Evolutionary conservation across 2,329 filamentous ascomycete species (phyloP), one percentile per base, ranked within the genome.

Genomic region (Lecanicillium sp.): DNA sequence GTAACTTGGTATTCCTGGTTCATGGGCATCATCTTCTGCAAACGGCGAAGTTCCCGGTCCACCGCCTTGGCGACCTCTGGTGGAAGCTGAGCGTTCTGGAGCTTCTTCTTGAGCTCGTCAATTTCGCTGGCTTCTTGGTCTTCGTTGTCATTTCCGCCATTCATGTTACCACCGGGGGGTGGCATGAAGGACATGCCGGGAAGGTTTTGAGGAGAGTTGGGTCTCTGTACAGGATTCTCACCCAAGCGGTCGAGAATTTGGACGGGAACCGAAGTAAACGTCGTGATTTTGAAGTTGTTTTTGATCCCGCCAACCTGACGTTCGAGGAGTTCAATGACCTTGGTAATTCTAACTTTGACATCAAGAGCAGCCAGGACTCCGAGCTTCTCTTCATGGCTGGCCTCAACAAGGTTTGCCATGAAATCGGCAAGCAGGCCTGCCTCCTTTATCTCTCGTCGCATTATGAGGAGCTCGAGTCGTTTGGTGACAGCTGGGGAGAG

Each of bases 1-100:
- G 87, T 89, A 11, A 98, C 91, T 53, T 93, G 88, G 61, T 96
- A 96, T 61, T 98, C 93, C 30, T 94, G 91, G 62, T 97, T 93
- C 43, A 88, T 88, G 0, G 93, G 90, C 60, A 89, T 90, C 88
- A 97, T 97, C 71, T 95, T 95, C 60, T 87, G 87, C 52, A 98
- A 69, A 19, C 93, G 78, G 60, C 88, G 87, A 39, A 98, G 66
- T 65, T 98, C 93, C 45, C 90, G 79, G 50, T 95, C 86, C 2
- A 90, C 91, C n/a, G 94, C 82, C 69, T 93, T 96, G 52, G 84
- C 78, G 6, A 90, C 90, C 55, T 98, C 93, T 0, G 86, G 77
- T 1, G 86, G 86, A 35, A 98, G 75, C 54, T 85, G 81, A 0
- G 91, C 90, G 38, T 83, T 84, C 41, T 93, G 82, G 8, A 98